These are phyloP conservation scores for Kwoniella newhampshirensis DNA, from an alignment of 768 basidiomycete genomes.

Conservation along the genomic window DNA sequence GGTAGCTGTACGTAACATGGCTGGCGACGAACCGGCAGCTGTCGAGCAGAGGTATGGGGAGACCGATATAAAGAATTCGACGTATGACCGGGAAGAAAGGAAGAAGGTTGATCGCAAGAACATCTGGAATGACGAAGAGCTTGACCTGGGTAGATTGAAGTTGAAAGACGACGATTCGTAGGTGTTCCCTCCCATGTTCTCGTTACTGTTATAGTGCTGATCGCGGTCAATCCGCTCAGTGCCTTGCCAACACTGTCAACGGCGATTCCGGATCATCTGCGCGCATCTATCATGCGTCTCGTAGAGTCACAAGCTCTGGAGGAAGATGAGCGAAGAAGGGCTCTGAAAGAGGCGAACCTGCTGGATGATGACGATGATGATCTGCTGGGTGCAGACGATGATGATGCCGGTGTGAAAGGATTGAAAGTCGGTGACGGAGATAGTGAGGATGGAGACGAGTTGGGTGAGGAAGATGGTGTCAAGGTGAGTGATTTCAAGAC, in stretches of 20 bases:
- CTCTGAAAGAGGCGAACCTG: constrained; percentile 44
- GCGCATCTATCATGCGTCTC: constrained; percentile 75
- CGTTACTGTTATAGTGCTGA: background rate
- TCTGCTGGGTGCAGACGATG: constrained; percentile 22
- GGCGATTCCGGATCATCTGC: constrained; percentile 68
- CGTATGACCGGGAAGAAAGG: background rate
- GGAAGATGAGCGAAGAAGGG: constrained; percentile 54
- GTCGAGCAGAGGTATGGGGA: background rate
- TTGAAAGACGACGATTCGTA: constrained; percentile 63
- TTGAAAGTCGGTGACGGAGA: constrained; percentile 40
- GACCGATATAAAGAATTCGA: background rate
- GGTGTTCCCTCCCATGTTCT: constrained; percentile 1
- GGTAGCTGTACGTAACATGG: constrained; percentile 42
- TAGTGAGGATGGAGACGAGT: constrained; percentile 51
- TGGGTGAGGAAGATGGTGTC: constrained; percentile 27
- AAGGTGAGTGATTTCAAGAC: constrained; percentile 25
- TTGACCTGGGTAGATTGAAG: constrained; percentile 65
- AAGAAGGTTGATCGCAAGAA: constrained; percentile 59
- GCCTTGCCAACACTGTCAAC: constrained; percentile 16
- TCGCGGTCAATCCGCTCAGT: too few species aligned
- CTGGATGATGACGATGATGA: constrained; percentile 25
- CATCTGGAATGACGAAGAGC: constrained; percentile 69
- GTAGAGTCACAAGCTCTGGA: constrained; percentile 73
- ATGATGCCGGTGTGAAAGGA: constrained; percentile 6
- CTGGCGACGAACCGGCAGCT: constrained; percentile 9